Conservation (phyloP, 176 grass and related monocot species). For the Raddia guianensis region DNA sequence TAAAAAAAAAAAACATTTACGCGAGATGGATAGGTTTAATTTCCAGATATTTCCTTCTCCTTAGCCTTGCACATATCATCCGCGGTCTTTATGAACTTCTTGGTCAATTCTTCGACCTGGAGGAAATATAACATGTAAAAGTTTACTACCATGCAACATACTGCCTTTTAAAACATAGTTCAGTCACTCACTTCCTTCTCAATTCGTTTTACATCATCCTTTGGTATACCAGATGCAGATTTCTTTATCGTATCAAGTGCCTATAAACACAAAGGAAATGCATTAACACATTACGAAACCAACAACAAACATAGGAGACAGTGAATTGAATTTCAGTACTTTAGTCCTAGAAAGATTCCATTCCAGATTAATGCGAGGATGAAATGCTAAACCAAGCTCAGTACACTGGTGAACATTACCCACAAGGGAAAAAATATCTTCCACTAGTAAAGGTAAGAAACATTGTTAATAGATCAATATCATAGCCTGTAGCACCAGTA, state of each 20-base stretch:
- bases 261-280: constrained; percentile 42
- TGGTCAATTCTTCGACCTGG: constrained; percentile 89
- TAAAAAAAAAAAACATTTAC: constrained; percentile 22
- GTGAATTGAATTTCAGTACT: background rate
- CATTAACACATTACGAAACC: background rate
- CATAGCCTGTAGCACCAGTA: background rate
- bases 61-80: constrained; percentile 99
- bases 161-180: constrained; percentile 25
- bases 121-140: constrained; percentile 30
- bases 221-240: constrained; percentile 75
- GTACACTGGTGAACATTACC: background rate
- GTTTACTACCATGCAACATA: background rate
- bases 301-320: background rate
- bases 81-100: constrained; percentile 81
- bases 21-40: constrained; percentile 25
- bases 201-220: constrained; percentile 86
- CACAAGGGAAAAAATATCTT: background rate
- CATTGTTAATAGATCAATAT: background rate
- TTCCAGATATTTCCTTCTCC: constrained; percentile 92
- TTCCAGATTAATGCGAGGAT: background rate
- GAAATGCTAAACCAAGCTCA: background rate
- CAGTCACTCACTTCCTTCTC: constrained; percentile 78
- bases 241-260: constrained; percentile 96
- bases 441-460: background rate
- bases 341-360: background rate